A percentile compares a stretch with the other conserved stretches of the same genome.
These are phyloP conservation scores for Saxophila tyrrhenica DNA, from an alignment of 495 filamentous ascomycete species.

Conservation along the genomic window DNA sequence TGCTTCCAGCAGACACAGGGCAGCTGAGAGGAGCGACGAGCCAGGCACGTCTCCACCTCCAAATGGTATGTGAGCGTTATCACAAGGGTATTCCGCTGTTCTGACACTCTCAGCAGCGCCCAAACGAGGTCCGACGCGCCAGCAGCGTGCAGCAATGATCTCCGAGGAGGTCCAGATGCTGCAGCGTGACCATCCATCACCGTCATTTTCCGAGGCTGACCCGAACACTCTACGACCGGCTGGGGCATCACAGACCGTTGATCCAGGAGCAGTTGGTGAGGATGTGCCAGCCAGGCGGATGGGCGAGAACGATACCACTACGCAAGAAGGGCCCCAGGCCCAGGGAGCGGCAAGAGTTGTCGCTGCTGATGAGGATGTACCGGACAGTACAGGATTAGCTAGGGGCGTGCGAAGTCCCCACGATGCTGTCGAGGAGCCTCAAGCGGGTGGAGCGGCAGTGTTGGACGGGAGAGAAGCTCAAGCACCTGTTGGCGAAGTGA, in stretches of 20 bases:
- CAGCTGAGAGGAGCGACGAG: constrained; percentile 1
- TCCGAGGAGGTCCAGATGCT: constrained; percentile 19
- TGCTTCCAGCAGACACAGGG: constrained; percentile 1
- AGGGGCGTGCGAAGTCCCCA: constrained; percentile 2
- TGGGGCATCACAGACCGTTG: neutral
- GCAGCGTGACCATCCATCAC: constrained; percentile 8
- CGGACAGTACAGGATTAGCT: neutral
- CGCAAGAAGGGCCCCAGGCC: constrained; percentile 11
- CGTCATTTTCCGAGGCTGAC: neutral
- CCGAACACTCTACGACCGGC: constrained; percentile 1
- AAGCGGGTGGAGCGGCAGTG: neutral
- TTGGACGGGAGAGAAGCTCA: neutral
- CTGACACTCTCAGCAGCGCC: constrained; percentile 8
- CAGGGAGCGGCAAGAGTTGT: neutral
- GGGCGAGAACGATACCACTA: constrained; percentile 9
- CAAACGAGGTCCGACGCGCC: constrained; percentile 13
- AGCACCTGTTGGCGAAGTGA: too few species aligned
- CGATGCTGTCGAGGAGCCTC: constrained; percentile 2
- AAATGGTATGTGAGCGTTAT: neutral
- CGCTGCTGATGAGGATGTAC: neutral
- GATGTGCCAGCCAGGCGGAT: constrained; percentile 1
- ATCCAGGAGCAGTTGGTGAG: constrained; percentile 2
- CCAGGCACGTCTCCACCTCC: neutral
- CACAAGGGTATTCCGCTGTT: neutral
- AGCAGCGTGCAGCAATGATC: constrained; percentile 19